A percentile compares a stretch with the other conserved stretches of the same genome.
phyloP scores from a whole-genome alignment of 1,284 basidiomycete species.

The Entoloma clypeatum region DNA sequence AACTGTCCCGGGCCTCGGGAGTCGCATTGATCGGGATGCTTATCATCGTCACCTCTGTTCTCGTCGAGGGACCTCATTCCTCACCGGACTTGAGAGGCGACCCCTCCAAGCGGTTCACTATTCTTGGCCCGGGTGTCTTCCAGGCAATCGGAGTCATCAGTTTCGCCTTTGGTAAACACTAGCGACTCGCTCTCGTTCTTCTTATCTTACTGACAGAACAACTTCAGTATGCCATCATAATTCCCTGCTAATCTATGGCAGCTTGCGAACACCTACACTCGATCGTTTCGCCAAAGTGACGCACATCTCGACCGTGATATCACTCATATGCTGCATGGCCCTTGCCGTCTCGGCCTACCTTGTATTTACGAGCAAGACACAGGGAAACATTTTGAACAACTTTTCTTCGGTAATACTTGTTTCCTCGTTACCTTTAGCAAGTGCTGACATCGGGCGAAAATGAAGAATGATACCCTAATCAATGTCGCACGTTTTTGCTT shows the following conservation, averaged over 20 bases:
- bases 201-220: constrained; percentile 1
- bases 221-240: constrained; percentile 83
- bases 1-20: constrained; percentile 88
- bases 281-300: constrained; percentile 94
- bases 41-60: constrained; percentile 87
- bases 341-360: constrained; percentile 91
- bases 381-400: constrained; percentile 93
- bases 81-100: constrained; percentile 77
- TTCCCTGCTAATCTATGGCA: constrained; percentile 92
- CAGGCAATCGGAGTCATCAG: constrained; percentile 94
- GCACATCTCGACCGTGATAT: constrained; percentile 84
- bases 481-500: constrained; percentile 95
- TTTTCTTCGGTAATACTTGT: constrained; percentile 60
- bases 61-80: constrained; percentile 84
- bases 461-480: constrained; percentile 76
- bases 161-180: constrained; percentile 69
- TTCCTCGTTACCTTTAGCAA: neutral
- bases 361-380: constrained; percentile 92
- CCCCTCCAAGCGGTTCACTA: constrained; percentile 62
- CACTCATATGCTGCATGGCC: constrained; percentile 76
- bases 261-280: constrained; percentile 87
- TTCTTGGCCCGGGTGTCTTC: constrained; percentile 77
- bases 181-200: neutral
- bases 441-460: constrained; percentile 4
- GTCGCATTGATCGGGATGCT: constrained; percentile 91